phyloP scores from a whole-genome alignment of 108 stramenopile genomes.

The Cyclotella baltica region DNA sequence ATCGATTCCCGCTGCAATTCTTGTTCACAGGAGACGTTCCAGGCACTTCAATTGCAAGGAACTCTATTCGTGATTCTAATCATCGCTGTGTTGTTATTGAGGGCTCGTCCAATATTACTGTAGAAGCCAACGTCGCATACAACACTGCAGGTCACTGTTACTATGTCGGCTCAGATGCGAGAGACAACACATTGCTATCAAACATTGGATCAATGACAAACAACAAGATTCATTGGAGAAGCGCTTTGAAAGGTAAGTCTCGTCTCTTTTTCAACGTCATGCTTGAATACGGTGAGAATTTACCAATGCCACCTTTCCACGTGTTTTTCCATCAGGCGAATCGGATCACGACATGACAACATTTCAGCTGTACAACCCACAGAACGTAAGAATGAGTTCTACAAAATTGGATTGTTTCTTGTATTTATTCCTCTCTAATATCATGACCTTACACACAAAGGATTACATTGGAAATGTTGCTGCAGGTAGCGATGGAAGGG shows the following conservation, averaged over 20 bases:
- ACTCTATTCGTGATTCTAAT: slow-evolving; percentile 66
- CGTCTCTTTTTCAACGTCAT: background rate
- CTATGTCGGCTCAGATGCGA: slow-evolving; percentile 38
- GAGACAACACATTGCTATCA: slow-evolving; percentile 22
- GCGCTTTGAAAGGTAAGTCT: slow-evolving; percentile 30
- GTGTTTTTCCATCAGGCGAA: too few relatives aligned
- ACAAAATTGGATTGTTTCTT: too few relatives aligned
- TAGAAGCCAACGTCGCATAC: slow-evolving; percentile 68
- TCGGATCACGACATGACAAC: slow-evolving; percentile 37
- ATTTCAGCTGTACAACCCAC: slow-evolving; percentile 30
- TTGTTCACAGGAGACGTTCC: slow-evolving; percentile 49
- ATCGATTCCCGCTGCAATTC: slow-evolving; percentile 68
- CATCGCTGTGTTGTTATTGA: slow-evolving; percentile 71
- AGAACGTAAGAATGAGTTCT: too few relatives aligned
- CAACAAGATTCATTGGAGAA: slow-evolving; percentile 30
- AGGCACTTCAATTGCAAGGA: slow-evolving; percentile 59
- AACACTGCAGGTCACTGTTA: slow-evolving; percentile 52
- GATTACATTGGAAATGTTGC: slow-evolving; percentile 55
- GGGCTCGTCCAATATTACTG: slow-evolving; percentile 58
- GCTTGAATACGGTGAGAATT: background rate
- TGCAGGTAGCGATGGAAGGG: slow-evolving; percentile 41
- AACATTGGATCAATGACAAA: slow-evolving; percentile 49
- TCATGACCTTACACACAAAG: too few relatives aligned
- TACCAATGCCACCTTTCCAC: background rate
- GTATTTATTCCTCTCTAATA: too few relatives aligned